Conservation (phyloP, 2,329 filamentous ascomycete genomes). For the Emergomyces orientalis region DNA sequence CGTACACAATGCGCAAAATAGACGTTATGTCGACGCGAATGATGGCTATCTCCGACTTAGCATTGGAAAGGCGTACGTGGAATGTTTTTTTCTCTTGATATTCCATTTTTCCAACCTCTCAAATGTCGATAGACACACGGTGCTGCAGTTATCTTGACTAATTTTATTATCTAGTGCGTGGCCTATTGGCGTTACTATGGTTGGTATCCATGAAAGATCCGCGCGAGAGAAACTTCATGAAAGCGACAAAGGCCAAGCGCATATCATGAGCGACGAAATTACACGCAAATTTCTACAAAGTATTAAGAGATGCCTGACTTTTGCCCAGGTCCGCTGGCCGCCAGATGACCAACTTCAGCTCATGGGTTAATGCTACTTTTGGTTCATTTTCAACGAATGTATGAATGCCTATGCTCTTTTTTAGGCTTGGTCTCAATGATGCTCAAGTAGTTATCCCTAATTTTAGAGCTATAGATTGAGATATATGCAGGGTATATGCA, state of each 20-base stretch:
- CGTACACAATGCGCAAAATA: slow-evolving; percentile 77
- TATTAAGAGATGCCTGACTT: slow-evolving; percentile 92
- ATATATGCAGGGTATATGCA: background rate
- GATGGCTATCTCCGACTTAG: slow-evolving; percentile 87
- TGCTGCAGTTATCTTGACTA: slow-evolving; percentile 4
- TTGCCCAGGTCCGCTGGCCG: slow-evolving; percentile 93
- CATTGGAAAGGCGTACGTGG: slow-evolving; percentile 72
- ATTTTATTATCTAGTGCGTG: slow-evolving; percentile 53
- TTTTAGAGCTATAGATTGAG: background rate
- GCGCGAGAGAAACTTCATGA: slow-evolving; percentile 92
- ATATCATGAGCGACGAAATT: slow-evolving; percentile 94
- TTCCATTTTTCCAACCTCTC: background rate
- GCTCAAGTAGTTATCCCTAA: slow-evolving; percentile 1
- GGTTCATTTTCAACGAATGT: background rate
- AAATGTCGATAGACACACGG: slow-evolving; percentile 12
- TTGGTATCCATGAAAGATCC: slow-evolving; percentile 95
- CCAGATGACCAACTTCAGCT: slow-evolving; percentile 85
- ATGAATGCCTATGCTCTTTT: background rate
- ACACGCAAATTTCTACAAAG: slow-evolving; percentile 95
- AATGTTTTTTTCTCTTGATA: background rate
- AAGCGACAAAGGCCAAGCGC: slow-evolving; percentile 63
- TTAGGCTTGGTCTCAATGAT: background rate
- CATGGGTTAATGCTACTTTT: slow-evolving; percentile 59
- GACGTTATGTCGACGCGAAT: slow-evolving; percentile 91
- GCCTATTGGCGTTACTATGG: slow-evolving; percentile 99